Conservation (phyloP, 2,329 filamentous ascomycete genomes). For the Exserohilum rostratum region DNA sequence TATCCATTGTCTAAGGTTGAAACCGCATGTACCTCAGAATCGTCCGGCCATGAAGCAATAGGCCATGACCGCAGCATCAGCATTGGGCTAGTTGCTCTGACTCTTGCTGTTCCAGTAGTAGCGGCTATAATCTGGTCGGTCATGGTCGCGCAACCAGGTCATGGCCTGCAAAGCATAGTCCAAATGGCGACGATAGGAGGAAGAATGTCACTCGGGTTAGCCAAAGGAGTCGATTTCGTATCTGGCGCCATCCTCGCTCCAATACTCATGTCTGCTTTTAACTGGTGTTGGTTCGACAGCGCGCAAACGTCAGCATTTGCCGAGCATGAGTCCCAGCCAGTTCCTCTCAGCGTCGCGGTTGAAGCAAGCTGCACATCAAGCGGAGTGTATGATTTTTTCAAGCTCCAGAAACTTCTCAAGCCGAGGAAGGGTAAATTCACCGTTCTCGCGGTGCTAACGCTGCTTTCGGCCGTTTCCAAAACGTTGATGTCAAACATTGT, state of each 20-base stretch:
- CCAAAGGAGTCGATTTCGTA: conserved; percentile 24
- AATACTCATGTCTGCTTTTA: conserved; percentile 13
- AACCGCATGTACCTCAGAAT: too few relatives aligned
- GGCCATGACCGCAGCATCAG: too few relatives aligned
- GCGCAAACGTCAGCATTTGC: conserved; percentile 20
- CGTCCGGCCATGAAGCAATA: too few relatives aligned
- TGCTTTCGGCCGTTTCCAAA: conserved; percentile 11
- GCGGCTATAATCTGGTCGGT: conserved; percentile 3
- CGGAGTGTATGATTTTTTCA: conserved; percentile 13
- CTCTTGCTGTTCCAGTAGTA: conserved; percentile 1
- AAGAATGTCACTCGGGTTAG: conserved; percentile 21
- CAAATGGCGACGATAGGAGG: too few relatives aligned
- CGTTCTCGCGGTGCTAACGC: conserved; percentile 1
- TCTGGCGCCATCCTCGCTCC: conserved; percentile 20
- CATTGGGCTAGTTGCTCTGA: not conserved
- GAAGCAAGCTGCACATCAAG: conserved; percentile 10
- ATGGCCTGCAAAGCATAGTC: too few relatives aligned
- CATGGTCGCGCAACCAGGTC: too few relatives aligned
- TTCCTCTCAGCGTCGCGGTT: conserved; percentile 9
- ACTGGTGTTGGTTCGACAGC: conserved; percentile 21
- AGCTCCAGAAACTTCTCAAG: conserved; percentile 7
- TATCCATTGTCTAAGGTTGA: too few relatives aligned
- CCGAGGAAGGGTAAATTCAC: conserved; percentile 7
- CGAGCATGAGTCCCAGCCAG: conserved; percentile 10
- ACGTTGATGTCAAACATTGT: conserved; percentile 17